Evolutionary conservation across 768 basidiomycete species (phyloP).

Genomic region (Serendipita vermifera): DNA sequence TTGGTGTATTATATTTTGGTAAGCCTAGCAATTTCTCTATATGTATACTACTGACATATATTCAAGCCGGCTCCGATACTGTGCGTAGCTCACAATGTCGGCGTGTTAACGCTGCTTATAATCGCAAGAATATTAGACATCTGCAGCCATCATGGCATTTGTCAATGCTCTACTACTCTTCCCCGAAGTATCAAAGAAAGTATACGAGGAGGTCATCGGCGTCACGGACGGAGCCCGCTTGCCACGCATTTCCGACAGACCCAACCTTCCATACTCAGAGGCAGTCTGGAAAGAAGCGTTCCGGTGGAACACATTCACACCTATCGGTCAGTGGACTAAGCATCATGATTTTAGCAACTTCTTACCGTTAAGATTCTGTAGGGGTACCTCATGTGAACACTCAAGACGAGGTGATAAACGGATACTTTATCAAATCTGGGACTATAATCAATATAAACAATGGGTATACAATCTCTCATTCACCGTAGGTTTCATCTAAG

Average conservation of each 20-base stretch:
- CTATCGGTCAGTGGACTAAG: too few relatives aligned
- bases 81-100: not conserved
- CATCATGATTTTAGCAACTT: constrained; percentile 16
- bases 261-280: too few relatives aligned
- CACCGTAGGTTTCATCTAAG: not conserved
- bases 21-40: not conserved
- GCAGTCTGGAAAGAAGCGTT: too few relatives aligned
- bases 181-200: not conserved
- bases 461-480: not conserved
- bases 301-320: too few relatives aligned
- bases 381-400: constrained; percentile 11
- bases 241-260: constrained; percentile 16
- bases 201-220: not conserved
- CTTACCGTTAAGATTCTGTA: constrained; percentile 14
- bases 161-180: not conserved
- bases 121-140: not conserved
- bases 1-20: not conserved
- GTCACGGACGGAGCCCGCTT: not conserved
- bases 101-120: not conserved
- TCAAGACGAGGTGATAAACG: not conserved
- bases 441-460: not conserved
- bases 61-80: not conserved
- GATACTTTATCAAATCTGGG: not conserved
- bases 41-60: not conserved
- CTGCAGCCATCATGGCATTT: not conserved